Conservation (phyloP, 257 asterid species). For the Echites panduratus region DNA sequence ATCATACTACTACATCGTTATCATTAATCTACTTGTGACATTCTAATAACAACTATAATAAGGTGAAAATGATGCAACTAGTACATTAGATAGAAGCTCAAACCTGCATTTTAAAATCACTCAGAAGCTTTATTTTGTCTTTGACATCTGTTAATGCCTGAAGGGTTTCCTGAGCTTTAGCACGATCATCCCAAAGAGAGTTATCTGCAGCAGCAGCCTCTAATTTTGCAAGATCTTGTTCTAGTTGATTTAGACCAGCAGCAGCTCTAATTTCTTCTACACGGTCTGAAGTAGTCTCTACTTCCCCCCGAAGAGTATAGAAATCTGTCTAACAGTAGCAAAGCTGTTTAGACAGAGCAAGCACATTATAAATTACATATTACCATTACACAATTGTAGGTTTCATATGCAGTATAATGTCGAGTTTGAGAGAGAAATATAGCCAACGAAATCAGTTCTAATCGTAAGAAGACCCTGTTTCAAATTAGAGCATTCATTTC, state of each 20-base stretch:
- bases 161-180: slow-evolving; percentile 87
- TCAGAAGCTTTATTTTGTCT: slow-evolving; percentile 80
- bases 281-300: slow-evolving; percentile 55
- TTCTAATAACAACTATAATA: not conserved
- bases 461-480: not conserved
- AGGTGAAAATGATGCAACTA: not conserved
- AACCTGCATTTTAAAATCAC: slow-evolving; percentile 86
- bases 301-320: slow-evolving; percentile 76
- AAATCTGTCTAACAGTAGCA: slow-evolving; percentile 54
- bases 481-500: not conserved
- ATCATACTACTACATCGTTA: not conserved
- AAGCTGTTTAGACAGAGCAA: slow-evolving; percentile 3
- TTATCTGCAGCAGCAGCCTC: slow-evolving; percentile 80
- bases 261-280: slow-evolving; percentile 73
- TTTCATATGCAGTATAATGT: no score
- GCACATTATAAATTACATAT: not conserved
- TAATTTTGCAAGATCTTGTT: slow-evolving; percentile 53
- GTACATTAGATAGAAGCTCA: slow-evolving; percentile 13
- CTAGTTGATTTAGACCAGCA: slow-evolving; percentile 74
- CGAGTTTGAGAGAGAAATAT: not conserved
- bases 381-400: not conserved
- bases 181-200: slow-evolving; percentile 93
- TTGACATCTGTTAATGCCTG: slow-evolving; percentile 82
- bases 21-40: not conserved
- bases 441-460: not conserved